Conservation (phyloP, 306 rosid species). For the Myrica gale region DNA sequence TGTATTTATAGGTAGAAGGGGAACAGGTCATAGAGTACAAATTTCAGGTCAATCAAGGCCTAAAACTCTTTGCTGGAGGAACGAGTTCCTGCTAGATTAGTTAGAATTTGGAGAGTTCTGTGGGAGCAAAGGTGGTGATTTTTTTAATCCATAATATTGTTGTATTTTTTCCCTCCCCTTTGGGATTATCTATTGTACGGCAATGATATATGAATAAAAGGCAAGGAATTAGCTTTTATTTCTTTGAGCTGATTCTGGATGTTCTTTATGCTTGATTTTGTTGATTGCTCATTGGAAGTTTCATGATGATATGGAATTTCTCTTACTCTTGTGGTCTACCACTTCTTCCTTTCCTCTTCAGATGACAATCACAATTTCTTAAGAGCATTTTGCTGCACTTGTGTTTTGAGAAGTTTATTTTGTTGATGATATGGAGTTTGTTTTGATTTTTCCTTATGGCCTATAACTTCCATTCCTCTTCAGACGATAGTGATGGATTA, state of each 20-base stretch:
- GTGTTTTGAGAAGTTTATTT: too few species aligned
- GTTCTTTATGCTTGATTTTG: neutral
- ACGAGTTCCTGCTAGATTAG: constrained; percentile 37
- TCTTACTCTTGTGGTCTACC: neutral
- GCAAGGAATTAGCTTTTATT: constrained; percentile 6
- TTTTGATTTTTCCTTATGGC: too few species aligned
- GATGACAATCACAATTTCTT: too few species aligned
- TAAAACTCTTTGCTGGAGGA: constrained; percentile 35
- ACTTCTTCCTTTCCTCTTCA: too few species aligned
- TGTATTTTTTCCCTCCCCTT: constrained; percentile 42
- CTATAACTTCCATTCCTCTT: neutral
- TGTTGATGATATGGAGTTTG: too few species aligned
- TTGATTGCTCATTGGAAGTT: constrained; percentile 1
- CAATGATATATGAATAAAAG: constrained; percentile 23
- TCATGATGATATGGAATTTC: neutral
- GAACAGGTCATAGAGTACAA: constrained; percentile 29
- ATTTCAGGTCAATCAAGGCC: constrained; percentile 46
- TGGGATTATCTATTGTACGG: constrained; percentile 27
- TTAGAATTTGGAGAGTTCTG: constrained; percentile 34
- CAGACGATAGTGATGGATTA: neutral
- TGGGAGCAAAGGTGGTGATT: constrained; percentile 34
- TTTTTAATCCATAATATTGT: constrained; percentile 55
- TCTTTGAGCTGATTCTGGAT: constrained; percentile 1
- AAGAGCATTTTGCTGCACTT: too few species aligned
- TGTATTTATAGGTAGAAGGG: constrained; percentile 32